phyloP scores from a whole-genome alignment of 805 yeast species.

The Zygosaccharomyces lentus region DNA sequence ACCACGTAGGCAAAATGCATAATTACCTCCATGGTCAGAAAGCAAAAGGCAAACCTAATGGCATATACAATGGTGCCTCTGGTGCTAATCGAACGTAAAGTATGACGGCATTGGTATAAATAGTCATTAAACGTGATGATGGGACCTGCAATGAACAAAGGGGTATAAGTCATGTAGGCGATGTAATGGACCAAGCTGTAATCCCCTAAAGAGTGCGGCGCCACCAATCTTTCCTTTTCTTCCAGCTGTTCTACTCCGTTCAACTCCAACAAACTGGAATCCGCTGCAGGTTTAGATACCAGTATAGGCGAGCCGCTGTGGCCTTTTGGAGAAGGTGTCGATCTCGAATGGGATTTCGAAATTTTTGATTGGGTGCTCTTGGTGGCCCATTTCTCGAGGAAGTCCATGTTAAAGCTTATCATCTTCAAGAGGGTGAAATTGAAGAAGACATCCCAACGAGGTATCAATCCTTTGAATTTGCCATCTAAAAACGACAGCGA shows the following conservation, averaged over 20 bases:
- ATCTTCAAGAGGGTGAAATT: constrained; percentile 84
- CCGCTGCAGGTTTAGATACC: constrained; percentile 6
- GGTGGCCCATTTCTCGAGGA: constrained; percentile 41
- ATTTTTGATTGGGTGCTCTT: not conserved
- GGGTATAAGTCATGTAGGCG: constrained; percentile 78
- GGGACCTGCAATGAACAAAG: constrained; percentile 94
- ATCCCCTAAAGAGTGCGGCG: constrained; percentile 55
- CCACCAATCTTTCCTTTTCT: constrained; percentile 62
- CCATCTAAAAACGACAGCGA: constrained; percentile 52
- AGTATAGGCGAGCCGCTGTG: constrained; percentile 14
- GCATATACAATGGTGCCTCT: constrained; percentile 59
- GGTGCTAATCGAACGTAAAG: constrained; percentile 54
- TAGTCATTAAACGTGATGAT: constrained; percentile 89
- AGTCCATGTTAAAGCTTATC: constrained; percentile 81
- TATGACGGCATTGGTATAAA: constrained; percentile 61
- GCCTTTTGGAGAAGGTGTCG: not conserved
- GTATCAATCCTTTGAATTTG: constrained; percentile 67
- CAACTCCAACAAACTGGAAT: constrained; percentile 10
- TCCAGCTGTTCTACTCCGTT: constrained; percentile 31
- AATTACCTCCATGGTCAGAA: constrained; percentile 82
- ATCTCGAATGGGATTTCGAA: not conserved
- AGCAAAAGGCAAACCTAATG: constrained; percentile 62
- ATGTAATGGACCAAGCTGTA: constrained; percentile 64
- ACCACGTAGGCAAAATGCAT: constrained; percentile 89
- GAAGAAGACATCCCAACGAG: constrained; percentile 94